Percentiles rank a stretch among this genome's conserved stretches.
phyloP scores from a whole-genome alignment of 495 filamentous ascomycete genomes.

The Aspergillus egyptiacus region DNA sequence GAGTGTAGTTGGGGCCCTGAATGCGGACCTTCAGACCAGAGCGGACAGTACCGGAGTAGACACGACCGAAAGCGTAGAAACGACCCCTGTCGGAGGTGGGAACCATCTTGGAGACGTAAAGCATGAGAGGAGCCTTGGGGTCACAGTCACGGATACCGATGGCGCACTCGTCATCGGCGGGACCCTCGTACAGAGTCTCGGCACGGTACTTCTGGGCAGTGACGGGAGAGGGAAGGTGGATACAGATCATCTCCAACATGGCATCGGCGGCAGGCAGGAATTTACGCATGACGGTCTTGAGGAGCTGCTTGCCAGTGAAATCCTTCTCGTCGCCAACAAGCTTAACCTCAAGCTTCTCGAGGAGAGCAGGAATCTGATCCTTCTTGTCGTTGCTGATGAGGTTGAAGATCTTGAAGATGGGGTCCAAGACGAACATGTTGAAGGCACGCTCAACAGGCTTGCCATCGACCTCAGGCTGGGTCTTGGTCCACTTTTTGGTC shows the following conservation, averaged over 20 bases:
- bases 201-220: constrained; percentile 97
- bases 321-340: constrained; percentile 81
- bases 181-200: constrained; percentile 98
- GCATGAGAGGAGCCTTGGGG: constrained; percentile 95
- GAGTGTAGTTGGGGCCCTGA: constrained; percentile 97
- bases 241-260: constrained; percentile 99
- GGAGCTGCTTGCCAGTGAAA: constrained; percentile 90
- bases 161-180: constrained; percentile 81
- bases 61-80: constrained; percentile 99
- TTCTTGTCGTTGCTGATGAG: constrained; percentile 98
- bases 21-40: constrained; percentile 99
- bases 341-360: constrained; percentile 90
- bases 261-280: constrained; percentile 98
- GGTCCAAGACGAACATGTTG: constrained; percentile 97
- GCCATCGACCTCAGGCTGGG: constrained; percentile 63
- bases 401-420: constrained; percentile 97
- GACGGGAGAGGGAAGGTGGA: constrained; percentile 93
- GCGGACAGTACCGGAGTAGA: constrained; percentile 94
- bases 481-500: constrained; percentile 99
- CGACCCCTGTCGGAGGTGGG: constrained; percentile 99
- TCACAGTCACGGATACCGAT: constrained; percentile 98
- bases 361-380: constrained; percentile 76
- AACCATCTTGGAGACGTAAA: constrained; percentile 99
- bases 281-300: constrained; percentile 97
- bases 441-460: constrained; percentile 94